These are phyloP conservation scores for Diplodia mutila DNA, from an alignment of 2,329 filamentous ascomycete species.

Conservation along the genomic window DNA sequence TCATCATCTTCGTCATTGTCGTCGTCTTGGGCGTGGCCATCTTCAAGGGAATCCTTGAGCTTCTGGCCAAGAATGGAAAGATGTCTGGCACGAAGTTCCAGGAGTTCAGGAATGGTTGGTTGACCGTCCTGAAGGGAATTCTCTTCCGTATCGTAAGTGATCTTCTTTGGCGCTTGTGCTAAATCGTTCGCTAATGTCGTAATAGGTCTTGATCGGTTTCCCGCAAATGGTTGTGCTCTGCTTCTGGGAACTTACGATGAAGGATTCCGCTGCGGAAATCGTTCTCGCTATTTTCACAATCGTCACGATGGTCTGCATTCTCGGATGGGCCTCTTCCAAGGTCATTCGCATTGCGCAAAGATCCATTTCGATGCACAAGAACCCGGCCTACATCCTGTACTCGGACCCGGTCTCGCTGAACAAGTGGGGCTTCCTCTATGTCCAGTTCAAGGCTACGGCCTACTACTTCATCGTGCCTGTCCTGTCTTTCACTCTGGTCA, in stretches of 20 bases:
- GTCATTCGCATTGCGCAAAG: slow-evolving; percentile 87
- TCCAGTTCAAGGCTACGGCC: slow-evolving; percentile 92
- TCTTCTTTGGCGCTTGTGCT: neutral
- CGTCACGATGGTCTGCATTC: slow-evolving; percentile 74
- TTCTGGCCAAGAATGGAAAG: slow-evolving; percentile 72
- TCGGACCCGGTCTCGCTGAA: slow-evolving; percentile 92
- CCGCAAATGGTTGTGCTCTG: slow-evolving; percentile 89
- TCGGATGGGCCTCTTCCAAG: slow-evolving; percentile 86
- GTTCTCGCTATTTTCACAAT: slow-evolving; percentile 89
- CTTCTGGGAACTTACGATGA: slow-evolving; percentile 88
- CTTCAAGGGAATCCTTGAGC: slow-evolving; percentile 82
- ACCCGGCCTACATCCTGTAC: slow-evolving; percentile 95
- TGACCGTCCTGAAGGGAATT: slow-evolving; percentile 89
- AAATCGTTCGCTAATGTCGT: slow-evolving; percentile 38
- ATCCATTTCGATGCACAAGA: slow-evolving; percentile 89
- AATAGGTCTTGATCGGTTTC: slow-evolving; percentile 75
- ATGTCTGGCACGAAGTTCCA: slow-evolving; percentile 86
- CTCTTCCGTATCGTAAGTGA: slow-evolving; percentile 72
- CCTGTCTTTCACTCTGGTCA: slow-evolving; percentile 78
- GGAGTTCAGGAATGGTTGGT: slow-evolving; percentile 94
- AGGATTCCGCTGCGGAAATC: slow-evolving; percentile 83
- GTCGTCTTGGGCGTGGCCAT: slow-evolving; percentile 72
- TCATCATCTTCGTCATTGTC: slow-evolving; percentile 78
- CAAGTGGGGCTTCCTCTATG: slow-evolving; percentile 98
- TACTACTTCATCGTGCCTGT: slow-evolving; percentile 92